Evolutionary conservation across 805 yeast species (phyloP).

Genomic region (Candida nonsorbophila): DNA sequence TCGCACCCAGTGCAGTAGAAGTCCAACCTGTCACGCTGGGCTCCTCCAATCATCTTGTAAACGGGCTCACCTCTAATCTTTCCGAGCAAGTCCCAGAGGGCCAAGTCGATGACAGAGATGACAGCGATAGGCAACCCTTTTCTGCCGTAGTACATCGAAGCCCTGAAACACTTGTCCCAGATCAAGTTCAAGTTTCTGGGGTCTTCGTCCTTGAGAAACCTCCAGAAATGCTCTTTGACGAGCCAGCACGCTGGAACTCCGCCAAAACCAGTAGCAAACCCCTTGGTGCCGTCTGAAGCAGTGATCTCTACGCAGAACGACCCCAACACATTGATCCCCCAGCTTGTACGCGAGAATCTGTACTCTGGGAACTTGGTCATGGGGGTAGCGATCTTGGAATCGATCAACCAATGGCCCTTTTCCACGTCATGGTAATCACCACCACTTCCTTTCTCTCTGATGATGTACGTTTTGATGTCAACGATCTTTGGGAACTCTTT

Average conservation of each 20-base stretch:
- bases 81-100: conserved; percentile 47
- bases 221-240: conserved; percentile 39
- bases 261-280: conserved; percentile 49
- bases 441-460: conserved; percentile 42
- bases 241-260: conserved; percentile 50
- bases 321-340: conserved; percentile 49
- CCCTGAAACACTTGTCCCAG: conserved; percentile 47
- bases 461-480: conserved; percentile 36
- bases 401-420: conserved; percentile 47
- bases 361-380: conserved; percentile 45
- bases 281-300: conserved; percentile 44
- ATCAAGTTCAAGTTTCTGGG: conserved; percentile 41
- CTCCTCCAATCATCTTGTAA: conserved; percentile 48
- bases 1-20: conserved; percentile 48
- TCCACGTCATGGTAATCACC: conserved; percentile 49
- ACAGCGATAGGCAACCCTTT: conserved; percentile 46
- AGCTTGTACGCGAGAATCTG: conserved; percentile 39
- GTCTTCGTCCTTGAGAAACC: conserved; percentile 43
- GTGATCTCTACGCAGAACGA: conserved; percentile 46
- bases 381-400: conserved; percentile 42
- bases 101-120: conserved; percentile 43
- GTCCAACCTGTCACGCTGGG: conserved; percentile 38
- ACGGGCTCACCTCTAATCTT: conserved; percentile 47
- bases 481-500: conserved; percentile 39
- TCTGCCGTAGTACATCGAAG: conserved; percentile 48